Conservation (phyloP, 345 rosid genomes). For the Garcia nutans region DNA sequence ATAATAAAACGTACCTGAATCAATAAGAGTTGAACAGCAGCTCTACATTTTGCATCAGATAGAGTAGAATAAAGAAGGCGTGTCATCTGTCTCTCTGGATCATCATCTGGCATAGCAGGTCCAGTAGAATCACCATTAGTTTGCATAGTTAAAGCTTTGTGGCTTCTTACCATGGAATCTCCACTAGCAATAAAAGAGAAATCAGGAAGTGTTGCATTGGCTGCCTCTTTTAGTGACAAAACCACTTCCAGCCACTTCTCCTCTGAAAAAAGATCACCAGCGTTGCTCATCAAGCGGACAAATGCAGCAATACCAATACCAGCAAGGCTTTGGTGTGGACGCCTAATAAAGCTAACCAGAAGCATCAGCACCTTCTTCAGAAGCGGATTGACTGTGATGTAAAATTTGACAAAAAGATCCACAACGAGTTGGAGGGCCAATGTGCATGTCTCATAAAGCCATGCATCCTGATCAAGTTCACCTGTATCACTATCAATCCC, state of each 20-base stretch:
- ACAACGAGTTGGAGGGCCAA: slow-evolving; percentile 95
- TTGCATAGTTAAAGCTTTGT: slow-evolving; percentile 33
- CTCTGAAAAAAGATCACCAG: slow-evolving; percentile 82
- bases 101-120: slow-evolving; percentile 42
- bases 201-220: slow-evolving; percentile 81
- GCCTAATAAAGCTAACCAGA: slow-evolving; percentile 84
- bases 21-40: slow-evolving; percentile 93
- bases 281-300: slow-evolving; percentile 96
- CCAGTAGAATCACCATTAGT: slow-evolving; percentile 47
- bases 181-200: slow-evolving; percentile 59
- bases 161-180: slow-evolving; percentile 40
- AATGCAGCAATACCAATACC: slow-evolving; percentile 98
- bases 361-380: slow-evolving; percentile 73
- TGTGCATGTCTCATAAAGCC: slow-evolving; percentile 99
- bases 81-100: slow-evolving; percentile 47
- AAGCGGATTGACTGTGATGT: slow-evolving; percentile 88
- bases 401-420: slow-evolving; percentile 96
- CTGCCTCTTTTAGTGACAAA: slow-evolving; percentile 78
- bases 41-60: slow-evolving; percentile 91
- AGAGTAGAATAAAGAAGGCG: slow-evolving; percentile 54
- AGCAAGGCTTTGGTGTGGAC: slow-evolving; percentile 99
- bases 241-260: slow-evolving; percentile 96
- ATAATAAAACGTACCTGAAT: slow-evolving; percentile 59
- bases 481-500: slow-evolving; percentile 52
- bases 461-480: slow-evolving; percentile 94